Conservation (phyloP, 129 eudicot species). For the Chrysanthemum makinoi region DNA sequence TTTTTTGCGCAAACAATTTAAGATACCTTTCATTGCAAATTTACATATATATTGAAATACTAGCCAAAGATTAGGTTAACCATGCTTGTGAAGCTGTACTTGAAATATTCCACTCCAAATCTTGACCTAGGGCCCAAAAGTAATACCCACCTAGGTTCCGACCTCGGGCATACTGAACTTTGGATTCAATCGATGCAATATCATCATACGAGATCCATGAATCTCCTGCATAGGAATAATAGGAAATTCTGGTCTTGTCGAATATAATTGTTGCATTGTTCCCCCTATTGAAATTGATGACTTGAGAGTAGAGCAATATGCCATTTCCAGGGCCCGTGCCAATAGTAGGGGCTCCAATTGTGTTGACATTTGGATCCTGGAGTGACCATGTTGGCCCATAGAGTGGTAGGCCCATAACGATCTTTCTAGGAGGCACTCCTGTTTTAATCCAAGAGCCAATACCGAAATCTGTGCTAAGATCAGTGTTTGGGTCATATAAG, state of each 20-base stretch:
- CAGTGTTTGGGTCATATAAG: conserved; percentile 32
- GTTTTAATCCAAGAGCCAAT: conserved; percentile 41
- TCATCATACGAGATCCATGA: conserved; percentile 48
- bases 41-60: not conserved
- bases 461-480: conserved; percentile 36
- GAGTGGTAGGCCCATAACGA: conserved; percentile 40
- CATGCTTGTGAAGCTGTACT: conserved; percentile 34
- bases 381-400: conserved; percentile 48
- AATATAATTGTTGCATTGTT: conserved; percentile 34
- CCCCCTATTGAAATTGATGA: conserved; percentile 27
- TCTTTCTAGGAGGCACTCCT: conserved; percentile 29
- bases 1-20: not conserved
- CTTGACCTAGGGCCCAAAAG: conserved; percentile 34
- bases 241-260: conserved; percentile 25
- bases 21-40: not conserved
- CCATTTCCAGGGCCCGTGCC: conserved; percentile 45
- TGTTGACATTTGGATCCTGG: conserved; percentile 32
- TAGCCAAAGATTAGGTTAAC: not conserved
- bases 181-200: conserved; percentile 28
- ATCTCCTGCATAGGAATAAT: conserved; percentile 38
- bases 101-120: conserved; percentile 23
- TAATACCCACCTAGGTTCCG: conserved; percentile 34
- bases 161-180: conserved; percentile 33
- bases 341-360: conserved; percentile 35
- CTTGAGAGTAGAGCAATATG: conserved; percentile 29